Percentiles rank a stretch among this genome's conserved stretches.
These are phyloP conservation scores for Liriodendron chinense DNA, from an alignment of 164 flowering plant genomes.

Conservation along the genomic window DNA sequence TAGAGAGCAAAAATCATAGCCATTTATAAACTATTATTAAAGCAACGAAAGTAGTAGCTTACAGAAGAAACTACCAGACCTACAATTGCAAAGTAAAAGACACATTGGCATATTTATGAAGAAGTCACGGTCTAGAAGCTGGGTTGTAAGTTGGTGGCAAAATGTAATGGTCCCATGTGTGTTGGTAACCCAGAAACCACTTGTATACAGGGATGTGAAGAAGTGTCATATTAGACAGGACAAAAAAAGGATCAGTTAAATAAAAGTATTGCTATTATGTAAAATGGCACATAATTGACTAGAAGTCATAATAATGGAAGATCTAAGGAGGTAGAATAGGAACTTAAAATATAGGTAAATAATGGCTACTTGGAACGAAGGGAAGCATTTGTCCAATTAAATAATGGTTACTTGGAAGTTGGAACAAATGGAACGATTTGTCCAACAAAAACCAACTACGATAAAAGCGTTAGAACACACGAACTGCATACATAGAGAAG, in stretches of 20 bases:
- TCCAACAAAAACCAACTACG: no score
- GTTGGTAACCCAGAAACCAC: no score
- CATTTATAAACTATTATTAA: background rate
- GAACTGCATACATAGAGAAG: no score
- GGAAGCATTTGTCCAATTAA: background rate
- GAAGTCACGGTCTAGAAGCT: no score
- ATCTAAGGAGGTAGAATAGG: background rate
- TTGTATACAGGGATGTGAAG: no score
- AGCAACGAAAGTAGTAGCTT: background rate
- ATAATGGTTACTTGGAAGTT: no score
- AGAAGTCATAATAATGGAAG: background rate
- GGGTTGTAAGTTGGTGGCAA: no score
- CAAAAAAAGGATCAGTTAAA: no score
- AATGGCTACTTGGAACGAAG: background rate
- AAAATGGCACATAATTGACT: background rate
- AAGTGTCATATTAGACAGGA: no score
- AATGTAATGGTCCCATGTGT: no score
- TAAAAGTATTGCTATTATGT: background rate
- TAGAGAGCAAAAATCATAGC: background rate
- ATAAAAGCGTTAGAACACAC: no score
- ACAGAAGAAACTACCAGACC: background rate
- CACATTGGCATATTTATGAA: background rate
- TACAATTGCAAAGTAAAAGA: background rate
- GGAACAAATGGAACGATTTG: no score
- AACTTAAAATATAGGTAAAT: background rate